Percentiles rank a stretch among this genome's conserved stretches.
Evolutionary conservation across 495 filamentous ascomycete genomes (phyloP).

Genomic region (Glonium stellatum): DNA sequence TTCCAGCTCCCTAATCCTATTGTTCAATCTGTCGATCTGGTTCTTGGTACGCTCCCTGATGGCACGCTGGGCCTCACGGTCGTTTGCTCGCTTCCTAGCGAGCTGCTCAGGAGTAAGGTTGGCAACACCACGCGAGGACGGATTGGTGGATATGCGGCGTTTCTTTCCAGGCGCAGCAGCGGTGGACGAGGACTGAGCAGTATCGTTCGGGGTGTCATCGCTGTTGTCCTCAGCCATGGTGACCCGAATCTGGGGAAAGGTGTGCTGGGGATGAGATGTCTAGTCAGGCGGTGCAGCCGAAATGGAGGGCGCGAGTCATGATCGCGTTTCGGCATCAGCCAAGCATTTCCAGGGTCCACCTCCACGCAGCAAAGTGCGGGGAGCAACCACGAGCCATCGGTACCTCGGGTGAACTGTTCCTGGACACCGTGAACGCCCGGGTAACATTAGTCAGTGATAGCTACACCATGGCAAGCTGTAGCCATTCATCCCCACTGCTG

Average conservation of each 20-base stretch:
- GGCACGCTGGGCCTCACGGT: constrained; percentile 40
- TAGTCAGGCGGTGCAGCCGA: not conserved
- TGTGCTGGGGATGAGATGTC: not conserved
- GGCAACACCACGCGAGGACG: constrained; percentile 33
- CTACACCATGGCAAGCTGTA: not conserved
- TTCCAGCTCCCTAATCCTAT: constrained; percentile 35
- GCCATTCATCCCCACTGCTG: not conserved
- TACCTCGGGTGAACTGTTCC: not conserved
- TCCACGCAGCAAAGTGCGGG: too few species aligned
- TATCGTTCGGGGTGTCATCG: not conserved
- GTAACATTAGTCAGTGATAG: not conserved
- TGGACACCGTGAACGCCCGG: not conserved
- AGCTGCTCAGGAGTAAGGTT: constrained; percentile 41
- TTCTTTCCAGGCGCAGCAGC: constrained; percentile 11
- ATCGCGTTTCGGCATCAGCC: not conserved
- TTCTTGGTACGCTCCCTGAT: constrained; percentile 38
- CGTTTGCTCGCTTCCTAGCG: constrained; percentile 39
- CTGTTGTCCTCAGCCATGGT: constrained; percentile 9
- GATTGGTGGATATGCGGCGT: constrained; percentile 16
- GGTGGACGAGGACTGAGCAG: not conserved
- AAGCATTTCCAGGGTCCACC: too few species aligned
- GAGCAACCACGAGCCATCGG: not conserved
- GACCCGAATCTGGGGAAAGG: not conserved
- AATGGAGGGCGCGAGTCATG: constrained; percentile 6
- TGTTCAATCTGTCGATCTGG: constrained; percentile 35